Evolutionary conservation across 495 filamentous ascomycete species (phyloP).

Genomic region (Penicillium atrosanguineum): DNA sequence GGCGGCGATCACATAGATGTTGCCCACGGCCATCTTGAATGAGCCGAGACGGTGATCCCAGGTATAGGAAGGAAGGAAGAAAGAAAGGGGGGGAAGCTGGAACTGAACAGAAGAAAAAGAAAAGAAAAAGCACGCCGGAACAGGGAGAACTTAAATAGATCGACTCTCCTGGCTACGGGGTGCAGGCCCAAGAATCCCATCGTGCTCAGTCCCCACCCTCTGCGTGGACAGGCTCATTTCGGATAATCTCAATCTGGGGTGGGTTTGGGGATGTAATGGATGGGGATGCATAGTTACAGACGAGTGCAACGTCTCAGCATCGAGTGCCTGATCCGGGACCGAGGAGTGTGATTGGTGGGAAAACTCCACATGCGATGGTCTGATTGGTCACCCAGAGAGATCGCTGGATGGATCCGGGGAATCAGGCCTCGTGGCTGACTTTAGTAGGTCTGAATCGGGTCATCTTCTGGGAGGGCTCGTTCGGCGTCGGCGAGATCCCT

Average conservation of each 20-base stretch:
- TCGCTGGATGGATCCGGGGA: conserved; percentile 25
- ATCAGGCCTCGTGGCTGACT: conserved; percentile 14
- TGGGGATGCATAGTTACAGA: conserved; percentile 2
- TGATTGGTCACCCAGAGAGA: conserved; percentile 16
- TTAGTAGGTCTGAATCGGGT: not conserved
- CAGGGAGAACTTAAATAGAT: conserved; percentile 11
- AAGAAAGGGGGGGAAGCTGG: not conserved
- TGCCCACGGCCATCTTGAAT: conserved; percentile 44
- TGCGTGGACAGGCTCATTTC: conserved; percentile 6
- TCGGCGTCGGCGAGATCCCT: conserved; percentile 12
- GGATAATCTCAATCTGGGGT: conserved; percentile 12
- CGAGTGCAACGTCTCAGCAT: conserved; percentile 15
- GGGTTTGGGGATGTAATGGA: not conserved
- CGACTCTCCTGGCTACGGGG: not conserved
- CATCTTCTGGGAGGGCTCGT: conserved; percentile 6
- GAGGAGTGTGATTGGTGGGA: conserved; percentile 9
- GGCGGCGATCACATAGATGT: conserved; percentile 73
- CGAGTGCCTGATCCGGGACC: conserved; percentile 12
- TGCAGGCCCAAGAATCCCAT: not conserved
- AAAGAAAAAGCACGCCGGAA: not conserved
- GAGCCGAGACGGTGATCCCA: conserved; percentile 6
- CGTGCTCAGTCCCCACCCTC: not conserved
- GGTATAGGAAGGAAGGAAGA: not conserved
- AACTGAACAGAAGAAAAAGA: not conserved
- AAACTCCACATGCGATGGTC: not conserved